A percentile compares a stretch with the other conserved stretches of the same genome.
Conservation (phyloP, 2,329 filamentous ascomycete genomes). For the Pyrenophora tritici-repentis region DNA sequence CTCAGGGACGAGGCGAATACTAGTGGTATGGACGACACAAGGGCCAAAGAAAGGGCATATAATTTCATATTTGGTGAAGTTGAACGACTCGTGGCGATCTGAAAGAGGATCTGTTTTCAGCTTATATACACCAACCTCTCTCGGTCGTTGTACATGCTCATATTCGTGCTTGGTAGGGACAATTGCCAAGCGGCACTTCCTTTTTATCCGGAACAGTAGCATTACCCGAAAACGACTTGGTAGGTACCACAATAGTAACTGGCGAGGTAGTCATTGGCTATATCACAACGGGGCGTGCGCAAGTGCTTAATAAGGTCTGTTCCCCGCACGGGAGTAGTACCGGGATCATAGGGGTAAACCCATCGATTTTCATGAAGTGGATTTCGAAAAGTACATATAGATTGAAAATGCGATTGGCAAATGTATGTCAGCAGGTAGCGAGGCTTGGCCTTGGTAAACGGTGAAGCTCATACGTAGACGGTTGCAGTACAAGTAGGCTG, state of each 20-base stretch:
- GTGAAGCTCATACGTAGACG: no score
- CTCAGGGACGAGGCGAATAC: background rate
- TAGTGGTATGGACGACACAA: background rate
- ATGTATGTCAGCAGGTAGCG: no score
- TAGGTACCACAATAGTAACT: background rate
- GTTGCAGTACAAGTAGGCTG: no score
- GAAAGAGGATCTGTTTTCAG: background rate
- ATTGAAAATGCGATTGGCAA: no score
- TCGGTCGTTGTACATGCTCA: no score
- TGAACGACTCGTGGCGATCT: no score
- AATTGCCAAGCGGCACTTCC: background rate
- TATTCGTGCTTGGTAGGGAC: no score
- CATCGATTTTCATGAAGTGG: no score
- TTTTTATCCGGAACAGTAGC: background rate
- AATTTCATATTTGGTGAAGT: background rate
- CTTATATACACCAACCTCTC: no score
- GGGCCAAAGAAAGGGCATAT: background rate
- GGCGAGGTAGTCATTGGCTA: background rate
- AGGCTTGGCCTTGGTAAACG: no score
- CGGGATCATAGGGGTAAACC: background rate
- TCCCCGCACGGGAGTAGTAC: conserved; percentile 6
- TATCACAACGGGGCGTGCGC: background rate
- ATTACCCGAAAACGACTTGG: background rate
- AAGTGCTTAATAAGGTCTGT: conserved; percentile 5
- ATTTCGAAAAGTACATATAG: no score